Conservation (phyloP, 148 eudicot genomes). For the Dysphania ambrosioides region DNA sequence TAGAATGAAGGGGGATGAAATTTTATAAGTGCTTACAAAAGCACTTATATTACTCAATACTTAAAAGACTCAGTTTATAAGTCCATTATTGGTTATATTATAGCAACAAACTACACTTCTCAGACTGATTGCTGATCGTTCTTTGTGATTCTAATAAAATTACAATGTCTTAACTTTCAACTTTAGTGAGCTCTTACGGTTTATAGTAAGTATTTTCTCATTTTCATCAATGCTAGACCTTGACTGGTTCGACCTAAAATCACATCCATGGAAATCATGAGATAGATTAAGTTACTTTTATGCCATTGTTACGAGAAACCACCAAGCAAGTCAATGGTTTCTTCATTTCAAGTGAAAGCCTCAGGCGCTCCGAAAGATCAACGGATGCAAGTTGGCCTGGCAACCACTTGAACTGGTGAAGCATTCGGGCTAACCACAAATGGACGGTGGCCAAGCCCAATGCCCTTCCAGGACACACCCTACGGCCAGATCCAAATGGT, state of each 20-base stretch:
- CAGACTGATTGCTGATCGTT: background rate
- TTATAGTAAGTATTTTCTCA: background rate
- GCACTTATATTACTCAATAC: no score
- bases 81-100: background rate
- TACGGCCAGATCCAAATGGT: constrained; percentile 79
- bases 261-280: background rate
- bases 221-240: background rate
- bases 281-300: constrained; percentile 1
- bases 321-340: constrained; percentile 46
- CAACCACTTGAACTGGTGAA: constrained; percentile 58
- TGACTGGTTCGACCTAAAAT: background rate
- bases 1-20: no score
- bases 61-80: no score
- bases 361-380: constrained; percentile 67
- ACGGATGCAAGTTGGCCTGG: constrained; percentile 40
- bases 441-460: constrained; percentile 63
- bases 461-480: constrained; percentile 70
- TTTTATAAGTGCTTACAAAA: no score
- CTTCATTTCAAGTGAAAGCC: constrained; percentile 71
- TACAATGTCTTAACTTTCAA: background rate
- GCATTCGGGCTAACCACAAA: constrained; percentile 66
- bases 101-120: background rate
- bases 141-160: background rate
- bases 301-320: constrained; percentile 18
- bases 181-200: constrained; percentile 3